Conservation (phyloP, 495 filamentous ascomycete genomes). For the Beverwykella pulmonaria region DNA sequence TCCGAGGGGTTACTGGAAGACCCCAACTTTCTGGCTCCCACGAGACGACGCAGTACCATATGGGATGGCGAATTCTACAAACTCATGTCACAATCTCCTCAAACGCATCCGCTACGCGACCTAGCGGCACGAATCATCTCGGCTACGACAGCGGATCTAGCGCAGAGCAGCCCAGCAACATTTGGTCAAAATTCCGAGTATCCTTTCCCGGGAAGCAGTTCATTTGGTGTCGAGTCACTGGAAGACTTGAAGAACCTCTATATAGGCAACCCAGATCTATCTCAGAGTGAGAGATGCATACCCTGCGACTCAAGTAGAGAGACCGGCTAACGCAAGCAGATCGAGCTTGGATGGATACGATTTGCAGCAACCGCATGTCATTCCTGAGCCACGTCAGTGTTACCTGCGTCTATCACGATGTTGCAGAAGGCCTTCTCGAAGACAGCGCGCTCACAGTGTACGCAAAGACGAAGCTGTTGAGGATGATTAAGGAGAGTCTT, state of each 20-base stretch:
- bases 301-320: background rate
- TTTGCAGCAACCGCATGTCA: slow-evolving; percentile 30
- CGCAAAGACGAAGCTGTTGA: slow-evolving; percentile 30
- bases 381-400: slow-evolving; percentile 34
- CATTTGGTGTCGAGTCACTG: slow-evolving; percentile 9
- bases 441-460: slow-evolving; percentile 34
- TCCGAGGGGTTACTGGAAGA: slow-evolving; percentile 15
- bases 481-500: slow-evolving; percentile 32
- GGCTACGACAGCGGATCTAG: slow-evolving; percentile 13
- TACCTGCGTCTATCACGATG: slow-evolving; percentile 30
- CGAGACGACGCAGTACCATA: slow-evolving; percentile 15
- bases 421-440: slow-evolving; percentile 20
- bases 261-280: slow-evolving; percentile 10
- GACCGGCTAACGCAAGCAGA: slow-evolving; percentile 9
- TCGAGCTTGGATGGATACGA: slow-evolving; percentile 24
- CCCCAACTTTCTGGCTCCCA: slow-evolving; percentile 11
- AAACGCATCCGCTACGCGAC: slow-evolving; percentile 17
- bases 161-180: slow-evolving; percentile 14
- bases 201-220: slow-evolving; percentile 10
- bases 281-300: slow-evolving; percentile 1
- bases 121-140: slow-evolving; percentile 30
- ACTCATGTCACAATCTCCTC: slow-evolving; percentile 26
- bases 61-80: slow-evolving; percentile 29
- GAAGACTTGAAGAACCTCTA: slow-evolving; percentile 30
- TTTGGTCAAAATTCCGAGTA: slow-evolving; percentile 19